phyloP scores from a whole-genome alignment of 768 basidiomycete genomes.

The Mycena belliarum region DNA sequence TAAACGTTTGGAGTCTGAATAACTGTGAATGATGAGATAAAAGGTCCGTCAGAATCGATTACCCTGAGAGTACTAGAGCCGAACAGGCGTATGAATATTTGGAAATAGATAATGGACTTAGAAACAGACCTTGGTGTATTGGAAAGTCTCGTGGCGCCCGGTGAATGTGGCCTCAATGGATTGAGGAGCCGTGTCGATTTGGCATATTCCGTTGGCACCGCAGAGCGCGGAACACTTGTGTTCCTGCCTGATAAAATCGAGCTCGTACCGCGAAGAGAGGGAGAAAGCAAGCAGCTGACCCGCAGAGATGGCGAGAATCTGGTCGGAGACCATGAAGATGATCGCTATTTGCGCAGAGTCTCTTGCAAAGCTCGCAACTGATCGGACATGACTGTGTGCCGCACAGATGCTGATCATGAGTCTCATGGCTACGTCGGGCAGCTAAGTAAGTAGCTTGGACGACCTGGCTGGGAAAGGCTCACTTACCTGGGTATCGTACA shows the following conservation, averaged over 20 bases:
- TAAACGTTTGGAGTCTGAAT: conserved; percentile 49
- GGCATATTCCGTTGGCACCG: conserved; percentile 49
- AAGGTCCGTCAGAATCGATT: neutral
- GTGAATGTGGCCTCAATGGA: conserved; percentile 63
- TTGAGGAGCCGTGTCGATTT: conserved; percentile 59
- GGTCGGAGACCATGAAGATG: conserved; percentile 54
- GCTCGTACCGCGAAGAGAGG: no score
- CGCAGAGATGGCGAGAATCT: conserved; percentile 51
- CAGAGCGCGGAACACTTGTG: conserved; percentile 49
- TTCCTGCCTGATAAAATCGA: conserved; percentile 39
- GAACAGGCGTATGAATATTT: no score
- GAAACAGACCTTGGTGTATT: conserved; percentile 56
- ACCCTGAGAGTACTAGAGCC: conserved; percentile 57
- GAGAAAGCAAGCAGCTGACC: conserved; percentile 35
- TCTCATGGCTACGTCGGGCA: conserved; percentile 39
- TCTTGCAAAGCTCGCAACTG: conserved; percentile 52
- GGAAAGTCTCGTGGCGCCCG: conserved; percentile 58
- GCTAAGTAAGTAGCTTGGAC: no score
- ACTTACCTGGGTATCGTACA: conserved; percentile 46
- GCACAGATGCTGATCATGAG: conserved; percentile 50
- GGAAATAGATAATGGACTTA: no score
- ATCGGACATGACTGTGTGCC: conserved; percentile 53
- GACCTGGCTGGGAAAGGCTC: no score
- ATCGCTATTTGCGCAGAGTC: conserved; percentile 45
- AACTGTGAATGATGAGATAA: neutral